Evolutionary conservation across 192 early-diverging fungal genomes (phyloP).

Genomic region (Coemansia sp.): DNA sequence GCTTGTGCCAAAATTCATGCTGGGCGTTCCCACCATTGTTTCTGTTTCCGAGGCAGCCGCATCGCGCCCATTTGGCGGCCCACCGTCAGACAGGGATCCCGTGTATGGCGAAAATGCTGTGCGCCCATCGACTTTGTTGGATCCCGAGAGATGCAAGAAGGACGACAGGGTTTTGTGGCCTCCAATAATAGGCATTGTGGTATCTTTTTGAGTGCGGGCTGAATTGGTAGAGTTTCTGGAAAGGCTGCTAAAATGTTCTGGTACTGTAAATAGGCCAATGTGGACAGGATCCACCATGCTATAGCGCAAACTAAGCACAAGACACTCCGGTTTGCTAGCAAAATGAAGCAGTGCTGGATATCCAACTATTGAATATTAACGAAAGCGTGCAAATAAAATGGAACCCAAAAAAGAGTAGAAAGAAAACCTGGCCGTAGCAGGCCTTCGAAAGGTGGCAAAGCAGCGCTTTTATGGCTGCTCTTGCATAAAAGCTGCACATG

Average conservation of each 20-base stretch:
- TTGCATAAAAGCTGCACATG: too few relatives aligned
- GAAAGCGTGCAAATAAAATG: too few relatives aligned
- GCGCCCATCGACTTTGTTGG: constrained; percentile 34
- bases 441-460: too few relatives aligned
- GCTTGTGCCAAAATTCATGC: constrained; percentile 35
- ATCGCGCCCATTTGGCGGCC: constrained; percentile 2
- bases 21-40: constrained; percentile 8
- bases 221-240: constrained; percentile 18
- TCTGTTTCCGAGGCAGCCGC: constrained; percentile 6
- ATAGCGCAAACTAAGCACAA: not conserved
- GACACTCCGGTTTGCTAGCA: not conserved
- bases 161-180: constrained; percentile 49
- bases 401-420: too few relatives aligned
- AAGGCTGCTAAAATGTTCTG: constrained; percentile 40
- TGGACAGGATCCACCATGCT: constrained; percentile 50
- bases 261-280: constrained; percentile 42
- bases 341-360: too few relatives aligned
- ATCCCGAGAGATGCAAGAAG: constrained; percentile 33
- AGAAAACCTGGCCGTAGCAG: too few relatives aligned
- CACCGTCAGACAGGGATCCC: constrained; percentile 24
- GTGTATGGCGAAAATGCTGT: constrained; percentile 42
- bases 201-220: constrained; percentile 11
- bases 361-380: too few relatives aligned
- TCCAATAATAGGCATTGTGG: constrained; percentile 46
- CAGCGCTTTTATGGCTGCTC: too few relatives aligned